Conservation (phyloP, 2,329 filamentous ascomycete species). For the Microcyclospora pomicola region DNA sequence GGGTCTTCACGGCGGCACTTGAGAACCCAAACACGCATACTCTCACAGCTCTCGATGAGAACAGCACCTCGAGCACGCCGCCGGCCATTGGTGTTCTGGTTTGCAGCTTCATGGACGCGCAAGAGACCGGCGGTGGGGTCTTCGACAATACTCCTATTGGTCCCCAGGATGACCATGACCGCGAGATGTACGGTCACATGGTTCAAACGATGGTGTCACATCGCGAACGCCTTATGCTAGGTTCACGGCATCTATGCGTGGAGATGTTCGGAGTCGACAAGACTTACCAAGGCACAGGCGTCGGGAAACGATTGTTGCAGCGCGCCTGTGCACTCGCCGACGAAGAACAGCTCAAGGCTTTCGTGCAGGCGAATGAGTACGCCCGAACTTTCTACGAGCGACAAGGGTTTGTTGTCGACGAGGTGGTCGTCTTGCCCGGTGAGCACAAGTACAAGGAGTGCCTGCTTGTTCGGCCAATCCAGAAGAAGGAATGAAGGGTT, state of each 20-base stretch:
- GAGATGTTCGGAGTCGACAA: slow-evolving; percentile 17
- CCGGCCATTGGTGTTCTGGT: slow-evolving; percentile 8
- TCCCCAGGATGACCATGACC: slow-evolving; percentile 12
- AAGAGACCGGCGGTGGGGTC: slow-evolving; percentile 5
- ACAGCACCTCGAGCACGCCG: neutral
- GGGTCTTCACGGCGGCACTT: slow-evolving; percentile 11
- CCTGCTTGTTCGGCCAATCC: slow-evolving; percentile 7
- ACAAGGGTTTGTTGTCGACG: slow-evolving; percentile 5
- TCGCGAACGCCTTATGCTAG: slow-evolving; percentile 7
- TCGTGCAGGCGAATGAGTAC: slow-evolving; percentile 15
- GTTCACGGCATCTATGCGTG: slow-evolving; percentile 5
- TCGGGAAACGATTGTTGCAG: slow-evolving; percentile 11
- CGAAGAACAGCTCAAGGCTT: slow-evolving; percentile 6
- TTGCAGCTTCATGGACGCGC: slow-evolving; percentile 7
- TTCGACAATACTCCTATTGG: slow-evolving; percentile 4
- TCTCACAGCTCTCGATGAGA: slow-evolving; percentile 7
- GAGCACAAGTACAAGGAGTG: slow-evolving; percentile 8
- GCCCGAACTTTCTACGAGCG: slow-evolving; percentile 6
- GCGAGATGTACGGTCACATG: slow-evolving; percentile 3
- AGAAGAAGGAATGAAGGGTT: neutral
- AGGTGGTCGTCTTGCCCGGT: slow-evolving; percentile 6
- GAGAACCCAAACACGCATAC: slow-evolving; percentile 5
- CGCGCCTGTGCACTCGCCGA: slow-evolving; percentile 13
- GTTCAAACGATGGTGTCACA: slow-evolving; percentile 2
- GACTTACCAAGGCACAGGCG: slow-evolving; percentile 7